Percentiles rank a stretch among this genome's conserved stretches.
Evolutionary conservation across 1,139 yeast species (phyloP).

Genomic region (Spathaspora sp.): DNA sequence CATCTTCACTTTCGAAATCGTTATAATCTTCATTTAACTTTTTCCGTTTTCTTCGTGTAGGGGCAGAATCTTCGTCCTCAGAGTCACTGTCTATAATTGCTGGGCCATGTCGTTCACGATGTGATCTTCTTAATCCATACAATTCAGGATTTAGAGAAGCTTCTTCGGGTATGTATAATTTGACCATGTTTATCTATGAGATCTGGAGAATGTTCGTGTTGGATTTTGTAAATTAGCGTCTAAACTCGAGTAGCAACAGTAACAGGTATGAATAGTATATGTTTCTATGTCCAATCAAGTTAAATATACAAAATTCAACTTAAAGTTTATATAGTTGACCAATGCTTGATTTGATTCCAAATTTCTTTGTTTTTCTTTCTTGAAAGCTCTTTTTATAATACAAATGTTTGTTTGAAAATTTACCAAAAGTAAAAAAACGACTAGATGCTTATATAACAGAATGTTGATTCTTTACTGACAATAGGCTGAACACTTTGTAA

Average conservation of each 20-base stretch:
- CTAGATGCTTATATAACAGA: not conserved
- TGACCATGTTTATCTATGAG: constrained; percentile 9
- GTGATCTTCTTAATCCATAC: constrained; percentile 87
- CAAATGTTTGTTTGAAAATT: not conserved
- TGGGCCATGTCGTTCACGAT: constrained; percentile 58
- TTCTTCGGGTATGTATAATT: constrained; percentile 32
- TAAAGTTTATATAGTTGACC: not conserved
- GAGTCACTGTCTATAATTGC: constrained; percentile 42
- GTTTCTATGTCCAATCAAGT: not conserved
- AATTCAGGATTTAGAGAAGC: constrained; percentile 74
- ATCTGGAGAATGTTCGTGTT: no score
- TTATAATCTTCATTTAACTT: constrained; percentile 25
- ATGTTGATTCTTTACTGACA: not conserved
- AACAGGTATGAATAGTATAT: no score
- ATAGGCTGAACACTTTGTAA: not conserved
- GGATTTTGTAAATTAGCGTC: no score
- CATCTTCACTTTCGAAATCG: constrained; percentile 16
- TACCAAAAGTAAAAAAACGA: not conserved
- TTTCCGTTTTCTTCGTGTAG: constrained; percentile 15
- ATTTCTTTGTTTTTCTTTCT: not conserved
- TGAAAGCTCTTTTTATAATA: not conserved
- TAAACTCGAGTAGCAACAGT: no score
- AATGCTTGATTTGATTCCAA: not conserved
- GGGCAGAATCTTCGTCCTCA: constrained; percentile 21
- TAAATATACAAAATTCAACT: not conserved